phyloP scores from a whole-genome alignment of 257 asterid species.

The Solanum neorickii region DNA sequence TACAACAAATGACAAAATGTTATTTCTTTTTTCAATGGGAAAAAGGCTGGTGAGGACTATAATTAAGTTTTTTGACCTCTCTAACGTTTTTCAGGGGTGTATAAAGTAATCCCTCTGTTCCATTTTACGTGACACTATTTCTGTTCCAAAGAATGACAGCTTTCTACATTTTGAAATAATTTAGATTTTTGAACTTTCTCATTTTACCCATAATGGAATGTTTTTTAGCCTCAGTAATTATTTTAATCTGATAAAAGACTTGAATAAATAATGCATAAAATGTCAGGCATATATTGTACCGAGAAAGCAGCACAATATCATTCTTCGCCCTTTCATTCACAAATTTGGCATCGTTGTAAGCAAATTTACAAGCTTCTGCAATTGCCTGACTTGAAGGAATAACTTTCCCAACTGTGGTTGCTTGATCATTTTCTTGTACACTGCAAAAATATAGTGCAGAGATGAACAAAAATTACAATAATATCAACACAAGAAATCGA shows the following conservation, averaged over 20 bases:
- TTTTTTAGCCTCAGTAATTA: background rate
- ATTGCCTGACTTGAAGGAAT: slow-evolving; percentile 44
- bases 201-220: background rate
- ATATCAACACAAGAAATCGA: background rate
- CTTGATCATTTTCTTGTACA: slow-evolving; percentile 31
- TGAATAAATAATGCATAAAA: background rate
- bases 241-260: background rate
- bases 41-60: background rate
- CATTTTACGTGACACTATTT: background rate
- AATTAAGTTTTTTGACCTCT: background rate
- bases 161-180: background rate
- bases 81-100: background rate
- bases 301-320: slow-evolving; percentile 74
- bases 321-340: slow-evolving; percentile 84
- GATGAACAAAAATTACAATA: background rate
- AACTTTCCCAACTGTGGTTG: slow-evolving; percentile 28
- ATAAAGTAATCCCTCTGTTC: background rate
- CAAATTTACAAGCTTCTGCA: slow-evolving; percentile 89
- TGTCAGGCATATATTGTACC: slow-evolving; percentile 26
- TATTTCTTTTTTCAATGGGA: background rate
- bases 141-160: background rate
- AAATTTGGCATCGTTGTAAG: slow-evolving; percentile 66
- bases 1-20: background rate
- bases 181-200: background rate
- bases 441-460: slow-evolving; percentile 21